Percentiles rank a stretch among this genome's conserved stretches.
These are phyloP conservation scores for Torrubiella hemipterigena DNA, from an alignment of 2,329 filamentous ascomycete species.

Conservation along the genomic window DNA sequence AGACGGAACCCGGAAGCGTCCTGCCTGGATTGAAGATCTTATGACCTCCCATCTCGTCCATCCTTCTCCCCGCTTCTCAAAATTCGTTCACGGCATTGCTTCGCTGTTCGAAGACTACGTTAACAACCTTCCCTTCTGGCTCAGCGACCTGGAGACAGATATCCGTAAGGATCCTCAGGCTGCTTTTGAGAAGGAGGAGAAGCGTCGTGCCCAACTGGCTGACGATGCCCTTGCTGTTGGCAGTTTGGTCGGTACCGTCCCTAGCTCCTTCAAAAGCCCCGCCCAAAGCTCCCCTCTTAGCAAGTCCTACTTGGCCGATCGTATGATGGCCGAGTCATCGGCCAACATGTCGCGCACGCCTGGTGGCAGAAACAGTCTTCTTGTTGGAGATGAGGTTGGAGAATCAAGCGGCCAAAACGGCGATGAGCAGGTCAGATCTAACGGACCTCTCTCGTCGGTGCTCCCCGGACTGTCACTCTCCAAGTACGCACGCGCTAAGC, in stretches of 20 bases:
- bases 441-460: constrained; percentile 54
- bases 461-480: constrained; percentile 75
- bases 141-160: constrained; percentile 81
- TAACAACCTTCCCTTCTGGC: constrained; percentile 93
- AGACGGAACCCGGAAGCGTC: constrained; percentile 51
- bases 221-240: constrained; percentile 86
- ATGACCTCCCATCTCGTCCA: constrained; percentile 90
- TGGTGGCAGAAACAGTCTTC: constrained; percentile 13
- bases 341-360: constrained; percentile 17
- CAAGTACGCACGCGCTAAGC: constrained; percentile 54
- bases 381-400: constrained; percentile 21
- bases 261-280: constrained; percentile 41
- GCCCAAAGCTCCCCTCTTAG: constrained; percentile 54
- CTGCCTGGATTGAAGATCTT: constrained; percentile 81
- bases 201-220: constrained; percentile 65
- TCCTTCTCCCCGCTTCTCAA: constrained; percentile 81
- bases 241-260: constrained; percentile 60
- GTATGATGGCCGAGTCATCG: constrained; percentile 33
- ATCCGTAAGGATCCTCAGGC: constrained; percentile 86
- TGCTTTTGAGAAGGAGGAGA: constrained; percentile 85
- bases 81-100: constrained; percentile 90
- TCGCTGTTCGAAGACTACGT: constrained; percentile 91
- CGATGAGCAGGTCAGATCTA: constrained; percentile 23
- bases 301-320: constrained; percentile 51
- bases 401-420: constrained; percentile 18